Base-by-base conservation (phyloP, 768 basidiomycete genomes). In the Agrocybe pediades region DNA sequence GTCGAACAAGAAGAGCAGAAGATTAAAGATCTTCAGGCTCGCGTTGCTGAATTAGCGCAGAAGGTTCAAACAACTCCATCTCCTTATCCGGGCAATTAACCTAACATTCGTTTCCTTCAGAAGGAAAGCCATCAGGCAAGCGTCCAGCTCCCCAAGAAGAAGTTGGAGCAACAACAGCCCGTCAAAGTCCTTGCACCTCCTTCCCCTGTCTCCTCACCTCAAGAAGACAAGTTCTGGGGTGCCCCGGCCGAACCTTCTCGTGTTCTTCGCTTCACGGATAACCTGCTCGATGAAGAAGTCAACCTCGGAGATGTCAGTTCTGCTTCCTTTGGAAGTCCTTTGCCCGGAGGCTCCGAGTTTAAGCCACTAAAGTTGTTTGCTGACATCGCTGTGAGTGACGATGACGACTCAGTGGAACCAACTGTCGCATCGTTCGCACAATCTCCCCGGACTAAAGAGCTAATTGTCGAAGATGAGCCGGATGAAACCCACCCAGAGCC, bases 151-250 rank as follows among this genome's bases (percentile, higher is more conserved):
- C 33, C 33, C 3, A 13, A 13, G n/a, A 36, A 36, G 33, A 36
- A 13, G n/a, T 36, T 36, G 5, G 61, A 61, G 19, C 57, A 15
- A 24, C 15, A 7, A 21, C 24, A 19, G 49, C 13, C 27, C n/a
- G 16, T 25, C 19, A 30, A 41, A 2, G 27, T 19, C 16, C n/a
- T 25, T 29, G 51, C 57, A 39, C 50, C 46, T 16, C 20, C 39
- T 24, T 52, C 47, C 1, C 21, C 45, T 9, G 59, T 69, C 20
- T 51, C 65, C 68, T 62, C 73, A 7, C 71, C 66, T 13, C 70
- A 78, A 23, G 86, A 87, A 63, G 79, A 83, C 30, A 75, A 74
- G 39, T 85, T 87, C 62, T 88, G 86, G 85, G 79, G 75, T 25
- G 85, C 86, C 0, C 84, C 86, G 6, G 77, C 77, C 2, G 68